Base-by-base conservation (phyloP, 768 basidiomycete genomes). In the Boletus reticuloceps region DNA sequence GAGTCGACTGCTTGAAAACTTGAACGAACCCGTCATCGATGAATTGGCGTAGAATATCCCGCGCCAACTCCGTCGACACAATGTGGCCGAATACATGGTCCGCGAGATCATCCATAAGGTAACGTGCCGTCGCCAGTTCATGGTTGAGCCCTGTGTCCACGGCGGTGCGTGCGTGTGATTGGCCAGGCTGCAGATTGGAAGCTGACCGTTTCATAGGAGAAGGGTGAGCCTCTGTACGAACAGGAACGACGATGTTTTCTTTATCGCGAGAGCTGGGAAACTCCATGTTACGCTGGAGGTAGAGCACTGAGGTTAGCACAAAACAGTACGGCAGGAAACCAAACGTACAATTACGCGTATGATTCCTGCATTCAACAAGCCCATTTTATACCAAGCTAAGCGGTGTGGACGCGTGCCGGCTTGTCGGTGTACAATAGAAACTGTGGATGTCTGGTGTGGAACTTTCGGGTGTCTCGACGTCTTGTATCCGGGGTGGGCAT, bases 81-180 rank as follows among this genome's bases (percentile, higher is more conserved):
- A 52, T 46, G 20, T 51, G 55, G 13, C 55, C 50, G 22, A 51
- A 55, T 10, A 53, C 29, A 16, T 55, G 61, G 27, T 59, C 51
- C 3, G 58, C 54, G 19, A 40, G 22, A 47, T 44, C 46, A 20
- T 20, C 31, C 32, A 36, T 32, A 6, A 54, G 22, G 14, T 42
- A 50, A 5, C 51, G 58, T 25, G 50, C 58, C 13, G 44, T 42
- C 9, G 27, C 53, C 14, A 55, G 50, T 38, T 59, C 55, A 14
- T 40, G 11, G 5, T 49, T 31, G n/a, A 59, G 27, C 13, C 45
- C 52, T 2, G 10, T 20, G 37, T 58, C 51, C 5, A 61, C 6
- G 7, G 20, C 5, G 9, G 47, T 20, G n/a, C 56, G 51, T 2
- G 49, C 53, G 12, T 58, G 32, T 1, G 34, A 16, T 37, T 54